A percentile compares a stretch with the other conserved stretches of the same genome.
phyloP scores from a whole-genome alignment of 1,284 basidiomycete genomes.

The Golubevia sp. region DNA sequence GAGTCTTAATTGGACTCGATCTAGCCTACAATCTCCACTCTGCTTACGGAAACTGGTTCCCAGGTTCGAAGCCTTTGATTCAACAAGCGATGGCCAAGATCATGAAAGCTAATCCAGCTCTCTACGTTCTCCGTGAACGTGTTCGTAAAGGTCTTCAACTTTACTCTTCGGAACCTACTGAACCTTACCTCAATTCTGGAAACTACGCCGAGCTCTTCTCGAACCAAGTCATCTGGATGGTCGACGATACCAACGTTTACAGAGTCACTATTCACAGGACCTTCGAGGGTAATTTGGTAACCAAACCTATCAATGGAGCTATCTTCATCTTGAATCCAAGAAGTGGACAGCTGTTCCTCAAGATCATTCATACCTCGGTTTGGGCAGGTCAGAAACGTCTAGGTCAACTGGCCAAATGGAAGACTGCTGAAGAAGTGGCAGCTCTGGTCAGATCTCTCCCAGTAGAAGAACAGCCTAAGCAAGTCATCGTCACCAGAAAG shows the following conservation, averaged over 20 bases:
- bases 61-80: slow-evolving; percentile 57
- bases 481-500: slow-evolving; percentile 59
- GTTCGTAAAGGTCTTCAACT: slow-evolving; percentile 59
- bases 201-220: slow-evolving; percentile 61
- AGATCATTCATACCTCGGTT: slow-evolving; percentile 59
- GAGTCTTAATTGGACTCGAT: slow-evolving; percentile 56
- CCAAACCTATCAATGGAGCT: slow-evolving; percentile 61
- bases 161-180: slow-evolving; percentile 60
- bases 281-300: slow-evolving; percentile 60
- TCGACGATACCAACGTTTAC: slow-evolving; percentile 61
- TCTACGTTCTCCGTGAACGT: slow-evolving; percentile 59
- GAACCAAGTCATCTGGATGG: slow-evolving; percentile 61
- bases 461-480: slow-evolving; percentile 61
- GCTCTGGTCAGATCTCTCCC: slow-evolving; percentile 56
- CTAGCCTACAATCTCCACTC: slow-evolving; percentile 60
- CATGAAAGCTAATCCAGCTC: slow-evolving; percentile 61
- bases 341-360: slow-evolving; percentile 60
- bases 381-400: slow-evolving; percentile 61
- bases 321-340: slow-evolving; percentile 60
- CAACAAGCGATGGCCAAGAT: slow-evolving; percentile 62
- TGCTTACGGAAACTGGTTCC: slow-evolving; percentile 61
- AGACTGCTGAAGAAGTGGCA: slow-evolving; percentile 60
- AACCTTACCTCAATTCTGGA: slow-evolving; percentile 61
- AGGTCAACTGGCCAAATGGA: slow-evolving; percentile 62
- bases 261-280: slow-evolving; percentile 59